These are phyloP conservation scores for Moricandia arvensis DNA, from an alignment of 345 rosid species.

Conservation along the genomic window DNA sequence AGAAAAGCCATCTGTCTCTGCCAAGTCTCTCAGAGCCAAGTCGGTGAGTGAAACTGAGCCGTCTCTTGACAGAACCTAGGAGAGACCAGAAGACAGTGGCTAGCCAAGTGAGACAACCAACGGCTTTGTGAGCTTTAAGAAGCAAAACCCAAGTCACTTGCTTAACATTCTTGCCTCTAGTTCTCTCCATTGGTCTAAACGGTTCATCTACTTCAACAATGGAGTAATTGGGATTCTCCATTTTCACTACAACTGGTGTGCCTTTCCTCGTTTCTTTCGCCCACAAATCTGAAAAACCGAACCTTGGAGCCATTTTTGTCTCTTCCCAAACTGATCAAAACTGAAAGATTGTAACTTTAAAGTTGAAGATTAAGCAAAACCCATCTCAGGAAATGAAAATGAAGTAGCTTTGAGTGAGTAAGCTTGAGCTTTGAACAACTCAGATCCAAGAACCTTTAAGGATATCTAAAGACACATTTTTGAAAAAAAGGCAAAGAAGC, in stretches of 20 bases:
- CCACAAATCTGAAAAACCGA: slow-evolving; percentile 69
- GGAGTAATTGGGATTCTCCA: slow-evolving; percentile 82
- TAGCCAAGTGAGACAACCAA: slow-evolving; percentile 73
- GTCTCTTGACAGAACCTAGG: slow-evolving; percentile 67
- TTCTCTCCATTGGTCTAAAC: slow-evolving; percentile 70
- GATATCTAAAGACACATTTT: slow-evolving; percentile 38
- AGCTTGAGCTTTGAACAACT: slow-evolving; percentile 29
- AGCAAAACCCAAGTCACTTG: slow-evolving; percentile 90
- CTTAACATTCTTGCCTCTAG: slow-evolving; percentile 78
- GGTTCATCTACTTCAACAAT: slow-evolving; percentile 79
- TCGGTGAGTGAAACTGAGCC: slow-evolving; percentile 56
- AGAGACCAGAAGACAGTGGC: slow-evolving; percentile 68
- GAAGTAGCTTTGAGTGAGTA: slow-evolving; percentile 22
- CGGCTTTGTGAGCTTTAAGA: slow-evolving; percentile 81
- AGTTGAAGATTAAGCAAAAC: slow-evolving; percentile 28
- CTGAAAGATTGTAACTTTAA: slow-evolving; percentile 4
- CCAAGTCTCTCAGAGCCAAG: slow-evolving; percentile 55
- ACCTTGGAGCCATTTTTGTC: slow-evolving; percentile 57
- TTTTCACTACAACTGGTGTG: slow-evolving; percentile 77
- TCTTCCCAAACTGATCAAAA: too few species aligned
- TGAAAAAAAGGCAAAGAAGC: slow-evolving; percentile 37
- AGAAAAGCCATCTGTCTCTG: slow-evolving; percentile 58
- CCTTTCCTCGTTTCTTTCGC: slow-evolving; percentile 57
- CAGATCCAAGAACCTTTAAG: slow-evolving; percentile 44
- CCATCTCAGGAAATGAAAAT: slow-evolving; percentile 1